Base-by-base conservation (phyloP, 192 early-diverging fungal genomes). In the Backusella circina region DNA sequence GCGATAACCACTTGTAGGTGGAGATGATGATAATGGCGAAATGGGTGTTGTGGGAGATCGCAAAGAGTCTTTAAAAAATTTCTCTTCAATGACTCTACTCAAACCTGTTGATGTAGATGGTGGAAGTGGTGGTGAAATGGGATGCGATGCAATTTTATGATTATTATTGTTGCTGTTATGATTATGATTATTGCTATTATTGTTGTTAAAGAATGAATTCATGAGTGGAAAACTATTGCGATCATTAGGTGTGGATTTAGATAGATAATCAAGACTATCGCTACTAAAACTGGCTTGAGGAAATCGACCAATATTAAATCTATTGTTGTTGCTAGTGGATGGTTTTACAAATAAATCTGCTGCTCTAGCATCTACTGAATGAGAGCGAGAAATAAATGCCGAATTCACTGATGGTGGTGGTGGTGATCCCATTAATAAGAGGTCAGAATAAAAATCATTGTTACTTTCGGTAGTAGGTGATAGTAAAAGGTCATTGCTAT, bases 191-290 rank as follows among this genome's bases (percentile, higher is more conserved):
- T 23, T 70, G 26, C 36, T 70, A 18, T 26, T 39, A 38, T 70
- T 70, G 35, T 35, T 67, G 21, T 70, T 70, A 70, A 67, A 67
- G 28, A 67, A 35, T 33, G 33, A n/a, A 18, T 67, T 67, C 65
- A 38, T 70, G 37, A 41, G 37, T 44, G 38, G 38, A 41, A 70
- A 70, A 47, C 26, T 70, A 35, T 39, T 70, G 36, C 21, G 66
- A 32, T 47, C 38, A 15, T 21, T 47, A 15, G 74, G 74, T 57
- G 74, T 75, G 3, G 74, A 69, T 61, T 75, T 75, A 12, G 73
- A 74, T 33, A 72, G 50, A 35, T 72, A 72, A 37, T 72, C 71
- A 37, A 57, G 26, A 28, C 54, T 28, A 37, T 61, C 54, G 28
- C 54, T 28, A 61, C 54, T 61, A 61, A 61, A 61, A 61, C 54